phyloP scores from a whole-genome alignment of 208 protist genomes.

The Leishmania guyanensis region DNA sequence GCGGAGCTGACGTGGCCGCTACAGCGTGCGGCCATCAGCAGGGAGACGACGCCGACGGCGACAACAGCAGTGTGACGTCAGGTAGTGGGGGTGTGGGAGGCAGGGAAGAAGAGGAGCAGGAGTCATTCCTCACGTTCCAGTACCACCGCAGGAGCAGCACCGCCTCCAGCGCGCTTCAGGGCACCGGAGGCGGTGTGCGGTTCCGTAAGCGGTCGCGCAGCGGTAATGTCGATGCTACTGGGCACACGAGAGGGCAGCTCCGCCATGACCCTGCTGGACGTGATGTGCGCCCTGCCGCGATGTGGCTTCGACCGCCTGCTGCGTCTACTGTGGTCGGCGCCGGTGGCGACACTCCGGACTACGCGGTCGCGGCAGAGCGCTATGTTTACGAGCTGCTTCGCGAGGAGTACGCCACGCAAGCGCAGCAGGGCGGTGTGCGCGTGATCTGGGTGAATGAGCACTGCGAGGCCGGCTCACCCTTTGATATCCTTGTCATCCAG shows the following conservation, averaged over 20 bases:
- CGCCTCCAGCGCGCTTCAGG: too few relatives aligned
- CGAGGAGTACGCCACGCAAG: constrained; percentile 34
- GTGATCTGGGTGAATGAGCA: constrained; percentile 84
- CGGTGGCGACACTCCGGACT: constrained; percentile 36
- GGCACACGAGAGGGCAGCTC: not conserved
- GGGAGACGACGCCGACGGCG: not conserved
- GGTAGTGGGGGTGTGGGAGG: not conserved
- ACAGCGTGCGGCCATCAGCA: not conserved
- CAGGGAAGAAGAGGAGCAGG: constrained; percentile 9
- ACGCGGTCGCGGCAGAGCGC: constrained; percentile 70
- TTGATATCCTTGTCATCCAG: constrained; percentile 77
- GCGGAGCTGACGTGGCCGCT: not conserved
- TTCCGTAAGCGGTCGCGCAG: not conserved
- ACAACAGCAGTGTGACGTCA: not conserved
- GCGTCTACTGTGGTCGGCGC: constrained; percentile 8
- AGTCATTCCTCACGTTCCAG: constrained; percentile 30
- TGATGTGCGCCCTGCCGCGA: constrained; percentile 1
- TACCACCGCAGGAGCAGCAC: constrained; percentile 15
- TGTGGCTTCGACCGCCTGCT: constrained; percentile 27
- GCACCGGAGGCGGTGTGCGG: not conserved
- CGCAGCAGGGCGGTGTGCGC: constrained; percentile 25
- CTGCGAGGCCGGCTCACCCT: constrained; percentile 65
- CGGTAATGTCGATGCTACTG: not conserved
- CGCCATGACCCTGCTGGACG: too few relatives aligned
- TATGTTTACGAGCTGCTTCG: constrained; percentile 66